Evolutionary conservation across 2,329 filamentous ascomycete species (phyloP), one percentile per base, ranked within the genome.

Genomic region (Pyrenophora graminea): DNA sequence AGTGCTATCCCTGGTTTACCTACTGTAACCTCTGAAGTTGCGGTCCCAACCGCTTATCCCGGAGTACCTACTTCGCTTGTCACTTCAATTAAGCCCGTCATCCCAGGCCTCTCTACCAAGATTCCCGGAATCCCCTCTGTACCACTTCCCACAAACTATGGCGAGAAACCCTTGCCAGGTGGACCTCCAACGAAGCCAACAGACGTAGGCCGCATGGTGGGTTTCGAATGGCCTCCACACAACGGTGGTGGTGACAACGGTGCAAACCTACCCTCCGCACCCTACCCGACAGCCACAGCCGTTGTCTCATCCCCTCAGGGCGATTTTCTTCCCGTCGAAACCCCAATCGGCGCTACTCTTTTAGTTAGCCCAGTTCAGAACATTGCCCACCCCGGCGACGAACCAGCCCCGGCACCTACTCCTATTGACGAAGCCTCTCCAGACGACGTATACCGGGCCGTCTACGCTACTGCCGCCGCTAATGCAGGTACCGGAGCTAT

Each of bases 211-310:
- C 54, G 51, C 10, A 62, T 66, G 59, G 32, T 53, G 9, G 63
- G 60, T 27, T 66, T 64, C 53, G 54, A 62, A 18, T 66, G 63
- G 63, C 63, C 63, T 4, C 9, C 36, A 7, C 48, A 6, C 25
- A 49, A 31, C 37, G 39, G 34, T 9, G 46, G 40, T 34, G 44
- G 23, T n/a, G 53, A 18, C 18, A 30, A 32, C 8, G 19, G 25
- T 13, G 27, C 27, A 30, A 30, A 15, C 39, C 51, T 12, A 30
- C 36, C 51, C 15, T 39, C 51, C 30, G 15, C 39, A 13, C 27
- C 41, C 19, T 36, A 44, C 3, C 45, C 55, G 25, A 39, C 46
- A 10, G 59, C 52, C 5, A 30, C 49, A 27, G 12, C 51, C 17
- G 45, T 31, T 9, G 40, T 30, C 17, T 48, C 51, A 30, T 21